Conservation (phyloP, 1,139 yeast genomes). For the Lodderomyces theae region DNA sequence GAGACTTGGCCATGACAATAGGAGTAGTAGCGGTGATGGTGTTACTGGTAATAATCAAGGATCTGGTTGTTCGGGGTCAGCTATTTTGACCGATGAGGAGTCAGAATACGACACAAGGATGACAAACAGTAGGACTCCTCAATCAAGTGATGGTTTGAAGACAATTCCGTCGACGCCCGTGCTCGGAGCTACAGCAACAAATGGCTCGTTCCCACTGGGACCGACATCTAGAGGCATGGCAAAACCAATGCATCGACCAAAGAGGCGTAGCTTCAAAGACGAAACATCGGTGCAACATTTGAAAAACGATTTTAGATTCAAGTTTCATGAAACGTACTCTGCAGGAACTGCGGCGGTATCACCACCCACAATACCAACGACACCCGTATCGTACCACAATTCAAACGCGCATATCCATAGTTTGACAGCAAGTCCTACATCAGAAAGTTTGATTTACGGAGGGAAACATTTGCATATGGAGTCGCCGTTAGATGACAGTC, state of each 20-base stretch:
- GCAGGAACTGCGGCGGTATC: slow-evolving; percentile 1
- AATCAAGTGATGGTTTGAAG: neutral
- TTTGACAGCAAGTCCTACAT: slow-evolving; percentile 15
- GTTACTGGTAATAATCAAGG: neutral
- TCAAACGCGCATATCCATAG: slow-evolving; percentile 18
- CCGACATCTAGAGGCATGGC: slow-evolving; percentile 17
- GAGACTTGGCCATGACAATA: neutral
- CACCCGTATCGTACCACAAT: slow-evolving; percentile 5
- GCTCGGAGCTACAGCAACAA: slow-evolving; percentile 3
- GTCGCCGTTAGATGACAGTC: neutral
- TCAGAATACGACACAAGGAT: slow-evolving; percentile 25
- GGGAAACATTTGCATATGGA: neutral
- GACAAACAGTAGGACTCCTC: neutral
- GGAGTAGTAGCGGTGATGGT: neutral
- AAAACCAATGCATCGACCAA: slow-evolving; percentile 18
- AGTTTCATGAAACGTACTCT: slow-evolving; percentile 21
- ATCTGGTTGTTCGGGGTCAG: slow-evolving; percentile 16
- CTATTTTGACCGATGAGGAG: slow-evolving; percentile 36
- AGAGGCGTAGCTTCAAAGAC: slow-evolving; percentile 11
- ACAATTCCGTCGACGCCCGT: neutral
- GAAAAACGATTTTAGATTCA: slow-evolving; percentile 33
- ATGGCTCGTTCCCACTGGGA: neutral
- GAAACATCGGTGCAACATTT: slow-evolving; percentile 13
- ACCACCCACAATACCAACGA: slow-evolving; percentile 8
- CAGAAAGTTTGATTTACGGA: slow-evolving; percentile 1